phyloP scores from a whole-genome alignment of 768 basidiomycete species.

The Phylloporus arenicola region DNA sequence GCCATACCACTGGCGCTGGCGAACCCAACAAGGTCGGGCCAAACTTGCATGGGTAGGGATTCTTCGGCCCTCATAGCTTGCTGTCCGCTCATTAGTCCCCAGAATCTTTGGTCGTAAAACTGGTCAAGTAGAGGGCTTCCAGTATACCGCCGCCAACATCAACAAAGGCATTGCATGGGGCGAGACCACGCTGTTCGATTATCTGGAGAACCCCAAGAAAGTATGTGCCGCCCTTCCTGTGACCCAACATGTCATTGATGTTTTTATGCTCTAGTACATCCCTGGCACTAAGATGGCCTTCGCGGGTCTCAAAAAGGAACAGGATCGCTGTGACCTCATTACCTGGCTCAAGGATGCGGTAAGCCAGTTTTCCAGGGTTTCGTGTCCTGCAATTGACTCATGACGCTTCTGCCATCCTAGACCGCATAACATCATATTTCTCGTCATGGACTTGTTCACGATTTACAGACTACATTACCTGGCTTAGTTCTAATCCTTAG shows the following conservation, averaged over 20 bases:
- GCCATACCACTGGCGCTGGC: too few species aligned
- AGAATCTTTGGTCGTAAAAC: slow-evolving; percentile 83
- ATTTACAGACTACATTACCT: slow-evolving; percentile 24
- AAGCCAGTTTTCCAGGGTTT: slow-evolving; percentile 24
- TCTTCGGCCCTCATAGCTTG: neutral
- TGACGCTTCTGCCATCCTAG: slow-evolving; percentile 6
- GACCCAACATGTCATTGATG: neutral
- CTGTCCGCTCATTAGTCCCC: neutral
- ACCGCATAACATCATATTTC: slow-evolving; percentile 24
- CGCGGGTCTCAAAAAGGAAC: slow-evolving; percentile 97
- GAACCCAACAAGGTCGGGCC: slow-evolving; percentile 90
- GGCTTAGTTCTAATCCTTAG: slow-evolving; percentile 33
- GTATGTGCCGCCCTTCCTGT: slow-evolving; percentile 33
- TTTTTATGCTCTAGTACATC: slow-evolving; percentile 59
- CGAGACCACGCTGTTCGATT: slow-evolving; percentile 88
- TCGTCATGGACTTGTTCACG: slow-evolving; percentile 8
- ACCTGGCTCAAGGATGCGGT: slow-evolving; percentile 75
- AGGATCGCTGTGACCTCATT: slow-evolving; percentile 93
- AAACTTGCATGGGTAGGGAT: slow-evolving; percentile 82
- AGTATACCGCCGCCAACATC: slow-evolving; percentile 91
- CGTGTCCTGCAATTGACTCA: neutral
- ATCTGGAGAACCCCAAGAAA: slow-evolving; percentile 97
- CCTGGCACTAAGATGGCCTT: slow-evolving; percentile 99
- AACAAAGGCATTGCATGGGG: slow-evolving; percentile 90
- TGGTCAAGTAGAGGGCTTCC: slow-evolving; percentile 80